Base-by-base conservation (phyloP, 1,284 basidiomycete genomes). In the Heterobasidion occidentale region DNA sequence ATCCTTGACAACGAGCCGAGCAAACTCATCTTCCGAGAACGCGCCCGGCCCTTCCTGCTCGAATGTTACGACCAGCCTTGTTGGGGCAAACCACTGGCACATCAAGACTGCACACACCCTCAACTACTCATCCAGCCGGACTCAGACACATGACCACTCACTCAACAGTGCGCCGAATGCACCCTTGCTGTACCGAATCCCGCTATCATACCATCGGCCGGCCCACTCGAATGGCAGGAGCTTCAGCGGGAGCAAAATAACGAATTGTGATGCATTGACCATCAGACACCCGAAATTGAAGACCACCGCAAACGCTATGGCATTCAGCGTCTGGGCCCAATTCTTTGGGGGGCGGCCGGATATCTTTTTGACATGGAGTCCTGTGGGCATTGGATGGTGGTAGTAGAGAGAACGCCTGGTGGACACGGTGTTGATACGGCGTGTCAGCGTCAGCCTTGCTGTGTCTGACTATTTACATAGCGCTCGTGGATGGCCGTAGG, bases 81-180 rank as follows among this genome's bases (percentile, higher is more conserved):
- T 91, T 0, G 92, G 92, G 0, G 88, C 89, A 62, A 93, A 95
- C 74, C 80, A 86, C 63, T 92, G 86, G 64, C 79, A 84, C 76
- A 87, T 81, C 36, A 94, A 72, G 56, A 93, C 89, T 85, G 70
- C 63, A 9, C n/a, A 11, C 46, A 7, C 46, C 4, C 46, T n/a
- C 55, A 53, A 36, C 51, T 11, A 36, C n/a, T 20, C 45, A 33
- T 42, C 2, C 33, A 35, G 45, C 48, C 45, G 57, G 51, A 51
- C 56, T 7, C 7, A 9, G 42, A 38, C 36, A 15, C 46, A 54
- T 44, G 34, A 48, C 38, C 36, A 79, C 83, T 66, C 66, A 92
- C 93, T 79, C 56, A 88, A 69, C 33, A 94, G 74, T 60, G 77
- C 75, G 9, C 84, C 90, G 70, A 94, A 94, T 14, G 86, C 79